Conservation (phyloP, 371 early-diverging fungal species). For the Chytridiales sp. region DNA sequence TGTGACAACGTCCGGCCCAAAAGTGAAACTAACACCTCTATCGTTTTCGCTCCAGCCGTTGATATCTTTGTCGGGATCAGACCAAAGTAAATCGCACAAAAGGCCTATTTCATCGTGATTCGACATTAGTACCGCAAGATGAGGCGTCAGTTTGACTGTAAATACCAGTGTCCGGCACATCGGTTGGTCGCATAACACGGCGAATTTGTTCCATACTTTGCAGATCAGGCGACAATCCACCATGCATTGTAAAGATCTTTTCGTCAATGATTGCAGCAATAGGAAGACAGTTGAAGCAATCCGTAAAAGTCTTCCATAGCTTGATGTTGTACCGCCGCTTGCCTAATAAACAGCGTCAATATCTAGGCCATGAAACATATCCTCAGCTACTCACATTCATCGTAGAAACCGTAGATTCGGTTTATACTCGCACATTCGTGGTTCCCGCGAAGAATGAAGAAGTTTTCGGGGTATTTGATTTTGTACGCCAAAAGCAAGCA, state of each 20-base stretch:
- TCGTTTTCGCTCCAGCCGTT: conserved; percentile 88
- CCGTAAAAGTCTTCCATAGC: conserved; percentile 91
- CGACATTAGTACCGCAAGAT: background rate
- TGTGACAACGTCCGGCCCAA: conserved; percentile 82
- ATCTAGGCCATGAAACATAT: background rate
- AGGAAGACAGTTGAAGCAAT: conserved; percentile 92
- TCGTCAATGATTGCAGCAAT: conserved; percentile 91
- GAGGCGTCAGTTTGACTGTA: background rate
- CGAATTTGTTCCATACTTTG: conserved; percentile 86
- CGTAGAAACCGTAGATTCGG: conserved; percentile 98
- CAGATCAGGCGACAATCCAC: conserved; percentile 91
- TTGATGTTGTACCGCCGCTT: conserved; percentile 90
- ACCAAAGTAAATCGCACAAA: conserved; percentile 94
- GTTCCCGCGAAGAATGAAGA: conserved; percentile 94
- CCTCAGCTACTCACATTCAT: conserved; percentile 80
- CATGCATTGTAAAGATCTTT: conserved; percentile 96
- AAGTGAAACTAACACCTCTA: conserved; percentile 89
- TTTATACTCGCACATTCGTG: conserved; percentile 94
- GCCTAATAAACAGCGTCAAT: conserved; percentile 46
- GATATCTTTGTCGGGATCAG: conserved; percentile 90
- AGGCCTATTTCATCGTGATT: conserved; percentile 56
- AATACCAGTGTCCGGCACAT: conserved; percentile 88
- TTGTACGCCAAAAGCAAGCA: conserved; percentile 81
- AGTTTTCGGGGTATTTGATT: conserved; percentile 95
- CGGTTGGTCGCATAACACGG: conserved; percentile 89